phyloP scores from a whole-genome alignment of 2,329 filamentous ascomycete genomes.

The Juglanconis sp. region DNA sequence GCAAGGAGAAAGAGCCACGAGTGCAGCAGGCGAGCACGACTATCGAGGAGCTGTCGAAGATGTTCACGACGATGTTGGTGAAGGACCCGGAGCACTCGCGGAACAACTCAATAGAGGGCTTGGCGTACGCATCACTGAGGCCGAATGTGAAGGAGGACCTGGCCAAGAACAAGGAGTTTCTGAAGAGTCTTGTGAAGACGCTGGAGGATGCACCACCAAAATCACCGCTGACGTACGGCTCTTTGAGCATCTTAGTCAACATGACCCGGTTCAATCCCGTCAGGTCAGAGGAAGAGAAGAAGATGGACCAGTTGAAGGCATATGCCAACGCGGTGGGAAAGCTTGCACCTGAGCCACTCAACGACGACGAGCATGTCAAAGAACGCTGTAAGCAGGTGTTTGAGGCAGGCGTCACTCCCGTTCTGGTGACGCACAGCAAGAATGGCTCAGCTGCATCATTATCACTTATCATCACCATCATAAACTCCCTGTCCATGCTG shows the following conservation, averaged over 20 bases:
- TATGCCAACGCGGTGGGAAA: conserved; percentile 84
- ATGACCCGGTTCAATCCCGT: conserved; percentile 76
- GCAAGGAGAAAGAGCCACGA: conserved; percentile 35
- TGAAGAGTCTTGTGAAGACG: conserved; percentile 66
- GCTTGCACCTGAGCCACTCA: conserved; percentile 60
- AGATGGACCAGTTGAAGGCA: conserved; percentile 85
- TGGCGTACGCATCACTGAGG: conserved; percentile 88
- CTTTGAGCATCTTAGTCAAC: conserved; percentile 80
- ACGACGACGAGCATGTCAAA: conserved; percentile 72
- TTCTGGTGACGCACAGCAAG: conserved; percentile 74
- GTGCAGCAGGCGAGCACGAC: conserved; percentile 55
- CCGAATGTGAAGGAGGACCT: conserved; percentile 81
- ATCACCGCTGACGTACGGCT: conserved; percentile 77
- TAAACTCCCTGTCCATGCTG: conserved; percentile 75
- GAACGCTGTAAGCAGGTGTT: conserved; percentile 76
- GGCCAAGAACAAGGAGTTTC: conserved; percentile 62
- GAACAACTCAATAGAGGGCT: conserved; percentile 78
- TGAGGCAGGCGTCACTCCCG: conserved; percentile 71
- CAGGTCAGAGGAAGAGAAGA: conserved; percentile 86
- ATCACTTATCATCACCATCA: conserved; percentile 69
- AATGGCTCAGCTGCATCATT: conserved; percentile 68
- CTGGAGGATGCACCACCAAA: conserved; percentile 58
- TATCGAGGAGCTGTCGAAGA: conserved; percentile 62
- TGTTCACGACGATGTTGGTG: conserved; percentile 66
- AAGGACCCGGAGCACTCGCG: conserved; percentile 54